Conservation (phyloP, 495 filamentous ascomycete genomes). For the Penicillium fimorum region DNA sequence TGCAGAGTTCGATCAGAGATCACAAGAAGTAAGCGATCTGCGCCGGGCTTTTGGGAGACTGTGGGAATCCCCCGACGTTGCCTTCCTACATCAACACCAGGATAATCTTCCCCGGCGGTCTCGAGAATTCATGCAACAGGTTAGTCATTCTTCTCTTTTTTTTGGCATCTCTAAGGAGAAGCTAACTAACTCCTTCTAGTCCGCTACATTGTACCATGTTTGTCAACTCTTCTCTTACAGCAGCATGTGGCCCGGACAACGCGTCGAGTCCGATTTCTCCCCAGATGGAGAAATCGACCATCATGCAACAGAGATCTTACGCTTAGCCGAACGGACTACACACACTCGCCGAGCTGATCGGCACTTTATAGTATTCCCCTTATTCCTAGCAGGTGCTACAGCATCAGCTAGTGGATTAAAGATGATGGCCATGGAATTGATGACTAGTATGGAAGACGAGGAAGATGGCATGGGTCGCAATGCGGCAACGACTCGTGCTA, state of each 20-base stretch:
- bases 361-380: constrained; percentile 53
- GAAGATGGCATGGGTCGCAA: constrained; percentile 50
- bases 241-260: constrained; percentile 51
- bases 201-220: constrained; percentile 48
- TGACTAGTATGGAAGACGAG: constrained; percentile 49
- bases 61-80: constrained; percentile 42
- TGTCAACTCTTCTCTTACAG: constrained; percentile 51
- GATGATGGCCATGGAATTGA: constrained; percentile 48
- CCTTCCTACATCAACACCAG: constrained; percentile 37
- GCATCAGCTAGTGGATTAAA: constrained; percentile 43
- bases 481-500: constrained; percentile 43
- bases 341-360: constrained; percentile 36
- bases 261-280: constrained; percentile 30
- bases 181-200: constrained; percentile 26
- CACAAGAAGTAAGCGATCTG: constrained; percentile 30
- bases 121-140: constrained; percentile 48
- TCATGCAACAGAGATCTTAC: constrained; percentile 46
- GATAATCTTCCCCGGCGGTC: constrained; percentile 40
- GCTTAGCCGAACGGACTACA: constrained; percentile 35
- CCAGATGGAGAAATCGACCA: constrained; percentile 42
- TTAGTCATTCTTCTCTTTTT: constrained; percentile 21
- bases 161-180: neutral
- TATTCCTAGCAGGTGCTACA: constrained; percentile 56
- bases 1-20: constrained; percentile 18
- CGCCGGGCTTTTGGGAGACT: constrained; percentile 40